phyloP scores from a whole-genome alignment of 257 asterid species.

The Handroanthus guayacan region DNA sequence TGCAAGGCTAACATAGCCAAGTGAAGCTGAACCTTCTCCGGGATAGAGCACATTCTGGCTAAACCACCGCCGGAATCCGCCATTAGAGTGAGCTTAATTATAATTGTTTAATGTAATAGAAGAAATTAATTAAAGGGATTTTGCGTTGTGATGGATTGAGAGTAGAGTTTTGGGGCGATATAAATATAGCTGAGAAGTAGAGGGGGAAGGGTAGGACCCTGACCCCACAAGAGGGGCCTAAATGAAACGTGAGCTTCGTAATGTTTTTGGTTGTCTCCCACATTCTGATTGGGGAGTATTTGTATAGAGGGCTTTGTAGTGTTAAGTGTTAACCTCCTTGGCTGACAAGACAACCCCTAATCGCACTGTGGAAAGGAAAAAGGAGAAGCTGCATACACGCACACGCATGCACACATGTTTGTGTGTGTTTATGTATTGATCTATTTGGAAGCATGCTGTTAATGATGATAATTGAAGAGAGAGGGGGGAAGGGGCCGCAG shows the following conservation, averaged over 20 bases:
- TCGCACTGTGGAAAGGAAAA: constrained; percentile 56
- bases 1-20: constrained; percentile 88
- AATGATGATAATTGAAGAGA: constrained; percentile 50
- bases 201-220: constrained; percentile 33
- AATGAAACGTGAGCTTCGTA: constrained; percentile 42
- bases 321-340: constrained; percentile 17
- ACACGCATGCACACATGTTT: constrained; percentile 12
- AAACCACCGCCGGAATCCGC: constrained; percentile 66
- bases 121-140: background rate
- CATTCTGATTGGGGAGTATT: constrained; percentile 40
- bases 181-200: constrained; percentile 57
- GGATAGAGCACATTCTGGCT: constrained; percentile 68
- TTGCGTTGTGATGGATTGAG: constrained; percentile 40
- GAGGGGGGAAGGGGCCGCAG: background rate
- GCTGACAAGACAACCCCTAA: constrained; percentile 70
- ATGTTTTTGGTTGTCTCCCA: constrained; percentile 77
- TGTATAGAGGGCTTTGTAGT: background rate
- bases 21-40: constrained; percentile 89
- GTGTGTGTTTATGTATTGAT: constrained; percentile 30
- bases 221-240: constrained; percentile 54
- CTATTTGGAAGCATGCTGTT: constrained; percentile 60
- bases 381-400: constrained; percentile 1
- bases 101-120: background rate
- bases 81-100: constrained; percentile 42
- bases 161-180: constrained; percentile 62